Conservation (phyloP, 805 yeast genomes). For the Metschnikowia aberdeeniae region DNA sequence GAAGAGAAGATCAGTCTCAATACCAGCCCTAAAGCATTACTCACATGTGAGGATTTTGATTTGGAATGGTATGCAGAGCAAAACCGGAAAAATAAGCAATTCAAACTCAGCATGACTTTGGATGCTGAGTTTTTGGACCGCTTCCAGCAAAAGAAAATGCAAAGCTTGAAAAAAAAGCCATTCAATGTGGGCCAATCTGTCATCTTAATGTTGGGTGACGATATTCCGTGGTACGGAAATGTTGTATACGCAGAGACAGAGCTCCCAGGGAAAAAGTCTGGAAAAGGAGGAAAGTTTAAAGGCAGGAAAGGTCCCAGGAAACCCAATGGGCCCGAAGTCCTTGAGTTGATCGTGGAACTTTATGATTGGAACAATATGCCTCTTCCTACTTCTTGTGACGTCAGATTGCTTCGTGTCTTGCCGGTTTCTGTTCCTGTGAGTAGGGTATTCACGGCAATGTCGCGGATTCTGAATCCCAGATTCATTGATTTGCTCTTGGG, state of each 20-base stretch:
- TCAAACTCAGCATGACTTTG: constrained; percentile 40
- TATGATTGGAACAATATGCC: constrained; percentile 55
- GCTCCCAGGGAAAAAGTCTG: constrained; percentile 2
- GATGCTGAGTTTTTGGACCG: constrained; percentile 48
- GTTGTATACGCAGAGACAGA: constrained; percentile 40
- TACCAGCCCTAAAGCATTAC: constrained; percentile 35
- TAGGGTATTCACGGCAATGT: constrained; percentile 65
- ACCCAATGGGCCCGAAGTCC: constrained; percentile 18
- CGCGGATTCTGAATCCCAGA: constrained; percentile 48
- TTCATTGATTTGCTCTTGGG: constrained; percentile 54
- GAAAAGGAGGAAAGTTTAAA: constrained; percentile 7
- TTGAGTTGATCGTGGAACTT: constrained; percentile 47
- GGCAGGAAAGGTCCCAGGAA: constrained; percentile 9
- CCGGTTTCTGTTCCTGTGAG: constrained; percentile 64
- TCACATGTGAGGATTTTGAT: constrained; percentile 39
- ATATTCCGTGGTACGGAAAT: constrained; percentile 57
- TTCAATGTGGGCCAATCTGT: constrained; percentile 57
- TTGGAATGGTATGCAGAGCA: constrained; percentile 51
- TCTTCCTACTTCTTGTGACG: constrained; percentile 44
- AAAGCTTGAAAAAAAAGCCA: constrained; percentile 53
- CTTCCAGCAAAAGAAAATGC: constrained; percentile 47
- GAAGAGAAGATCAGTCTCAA: constrained; percentile 49
- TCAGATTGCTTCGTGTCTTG: constrained; percentile 37
- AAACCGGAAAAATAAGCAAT: constrained; percentile 36
- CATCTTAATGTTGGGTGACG: constrained; percentile 48